Evolutionary conservation across 2,329 filamentous ascomycete species (phyloP).

Genomic region (Cryphonectria radicalis): DNA sequence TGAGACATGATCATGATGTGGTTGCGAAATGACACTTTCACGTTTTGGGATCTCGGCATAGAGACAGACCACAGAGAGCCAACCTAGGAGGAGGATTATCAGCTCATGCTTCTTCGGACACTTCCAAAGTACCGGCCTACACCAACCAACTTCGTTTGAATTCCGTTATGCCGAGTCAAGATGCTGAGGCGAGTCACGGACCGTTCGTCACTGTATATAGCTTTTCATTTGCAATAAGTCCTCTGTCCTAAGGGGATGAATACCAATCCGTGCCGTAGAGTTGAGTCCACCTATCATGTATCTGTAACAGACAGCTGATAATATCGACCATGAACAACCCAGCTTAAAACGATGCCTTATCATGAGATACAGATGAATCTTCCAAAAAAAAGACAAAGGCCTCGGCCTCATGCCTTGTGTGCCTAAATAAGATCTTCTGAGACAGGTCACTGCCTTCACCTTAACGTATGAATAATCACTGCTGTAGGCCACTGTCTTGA

Average conservation of each 20-base stretch:
- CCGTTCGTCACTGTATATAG: neutral
- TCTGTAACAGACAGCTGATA: slow-evolving; percentile 21
- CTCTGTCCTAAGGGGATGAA: neutral
- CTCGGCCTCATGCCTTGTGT: neutral
- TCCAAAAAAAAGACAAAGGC: slow-evolving; percentile 19
- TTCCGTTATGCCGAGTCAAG: neutral
- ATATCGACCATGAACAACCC: slow-evolving; percentile 21
- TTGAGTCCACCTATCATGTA: slow-evolving; percentile 11
- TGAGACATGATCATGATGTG: neutral
- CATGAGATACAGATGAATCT: slow-evolving; percentile 29
- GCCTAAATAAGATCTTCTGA: slow-evolving; percentile 12
- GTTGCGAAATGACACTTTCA: neutral
- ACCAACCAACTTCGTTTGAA: neutral
- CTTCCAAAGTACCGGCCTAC: neutral
- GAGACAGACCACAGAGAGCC: neutral
- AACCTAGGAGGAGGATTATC: neutral
- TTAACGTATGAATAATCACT: neutral
- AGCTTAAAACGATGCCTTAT: slow-evolving; percentile 25
- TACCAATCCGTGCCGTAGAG: slow-evolving; percentile 6
- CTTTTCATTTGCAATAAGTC: slow-evolving; percentile 19
- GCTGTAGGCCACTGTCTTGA: neutral
- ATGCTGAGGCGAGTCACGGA: neutral
- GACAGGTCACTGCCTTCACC: neutral
- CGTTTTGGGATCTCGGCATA: neutral
- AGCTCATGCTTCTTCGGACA: neutral